Evolutionary conservation across 2,329 filamentous ascomycete genomes (phyloP).

Genomic region (Penicillium sp.): DNA sequence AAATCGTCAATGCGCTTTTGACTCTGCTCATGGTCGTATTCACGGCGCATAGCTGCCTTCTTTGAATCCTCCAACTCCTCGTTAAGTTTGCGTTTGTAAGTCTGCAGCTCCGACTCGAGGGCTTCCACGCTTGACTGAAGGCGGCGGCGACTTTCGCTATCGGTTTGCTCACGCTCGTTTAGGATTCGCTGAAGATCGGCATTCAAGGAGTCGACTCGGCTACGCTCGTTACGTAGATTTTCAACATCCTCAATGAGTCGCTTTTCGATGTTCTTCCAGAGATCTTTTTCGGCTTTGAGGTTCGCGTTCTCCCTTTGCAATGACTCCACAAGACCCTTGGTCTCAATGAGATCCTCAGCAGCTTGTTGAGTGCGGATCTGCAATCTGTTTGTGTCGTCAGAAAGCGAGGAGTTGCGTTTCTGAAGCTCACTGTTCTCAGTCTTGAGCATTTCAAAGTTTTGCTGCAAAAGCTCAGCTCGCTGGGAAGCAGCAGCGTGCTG

Average conservation of each 20-base stretch:
- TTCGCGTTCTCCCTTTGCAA: slow-evolving; percentile 87
- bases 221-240: slow-evolving; percentile 72
- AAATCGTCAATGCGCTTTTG: slow-evolving; percentile 93
- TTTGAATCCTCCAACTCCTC: slow-evolving; percentile 79
- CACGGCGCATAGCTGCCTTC: slow-evolving; percentile 74
- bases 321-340: slow-evolving; percentile 73
- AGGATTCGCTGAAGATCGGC: slow-evolving; percentile 80
- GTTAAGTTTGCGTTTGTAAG: slow-evolving; percentile 74
- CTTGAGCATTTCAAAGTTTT: slow-evolving; percentile 77
- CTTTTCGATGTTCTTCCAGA: slow-evolving; percentile 91
- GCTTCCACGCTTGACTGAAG: slow-evolving; percentile 71
- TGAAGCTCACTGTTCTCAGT: slow-evolving; percentile 80
- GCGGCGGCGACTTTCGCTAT: slow-evolving; percentile 74
- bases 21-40: slow-evolving; percentile 80
- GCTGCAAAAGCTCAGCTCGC: slow-evolving; percentile 81
- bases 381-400: slow-evolving; percentile 80
- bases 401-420: slow-evolving; percentile 68
- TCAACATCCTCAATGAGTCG: slow-evolving; percentile 86
- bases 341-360: slow-evolving; percentile 86
- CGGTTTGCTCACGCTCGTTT: slow-evolving; percentile 82
- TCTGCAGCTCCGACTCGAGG: slow-evolving; percentile 70
- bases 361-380: slow-evolving; percentile 87
- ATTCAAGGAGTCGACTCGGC: slow-evolving; percentile 73
- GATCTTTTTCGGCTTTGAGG: slow-evolving; percentile 85
- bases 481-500: slow-evolving; percentile 77